Percentiles rank a stretch among this genome's conserved stretches.
phyloP scores from a whole-genome alignment of 768 basidiomycete genomes.

The Termitomyces sp. region DNA sequence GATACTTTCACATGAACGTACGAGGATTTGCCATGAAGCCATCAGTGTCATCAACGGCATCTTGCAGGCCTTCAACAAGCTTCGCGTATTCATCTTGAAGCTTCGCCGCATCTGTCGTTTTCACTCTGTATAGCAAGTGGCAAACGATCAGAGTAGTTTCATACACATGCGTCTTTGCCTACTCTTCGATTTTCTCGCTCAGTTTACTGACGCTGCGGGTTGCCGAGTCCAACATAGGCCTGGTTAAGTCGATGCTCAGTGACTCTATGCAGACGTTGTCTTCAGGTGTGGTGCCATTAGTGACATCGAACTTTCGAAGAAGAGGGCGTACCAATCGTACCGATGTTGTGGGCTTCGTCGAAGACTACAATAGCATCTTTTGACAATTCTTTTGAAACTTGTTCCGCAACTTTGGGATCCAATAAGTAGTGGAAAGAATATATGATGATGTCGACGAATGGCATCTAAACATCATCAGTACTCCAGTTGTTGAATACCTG shows the following conservation, averaged over 20 bases:
- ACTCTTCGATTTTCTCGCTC: constrained; percentile 94
- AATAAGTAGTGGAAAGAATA: constrained; percentile 99
- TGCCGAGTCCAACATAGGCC: constrained; percentile 97
- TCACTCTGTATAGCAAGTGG: constrained; percentile 60
- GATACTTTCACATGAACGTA: constrained; percentile 26
- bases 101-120: constrained; percentile 88
- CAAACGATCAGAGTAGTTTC: not conserved
- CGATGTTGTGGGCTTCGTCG: constrained; percentile 99
- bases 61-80: constrained; percentile 90
- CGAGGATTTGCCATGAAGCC: constrained; percentile 87
- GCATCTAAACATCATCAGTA: constrained; percentile 57
- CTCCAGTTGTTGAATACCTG: not conserved
- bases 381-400: constrained; percentile 96
- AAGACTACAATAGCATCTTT: constrained; percentile 99
- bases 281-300: constrained; percentile 32
- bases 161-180: constrained; percentile 23
- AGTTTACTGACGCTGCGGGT: constrained; percentile 82
- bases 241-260: constrained; percentile 91
- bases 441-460: constrained; percentile 93
- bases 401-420: constrained; percentile 98
- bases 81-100: constrained; percentile 96
- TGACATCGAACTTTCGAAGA: not conserved
- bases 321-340: constrained; percentile 70
- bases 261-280: constrained; percentile 99
- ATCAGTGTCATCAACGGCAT: constrained; percentile 74